Conservation (phyloP, 805 yeast species). For the Myxozyma udenii region DNA sequence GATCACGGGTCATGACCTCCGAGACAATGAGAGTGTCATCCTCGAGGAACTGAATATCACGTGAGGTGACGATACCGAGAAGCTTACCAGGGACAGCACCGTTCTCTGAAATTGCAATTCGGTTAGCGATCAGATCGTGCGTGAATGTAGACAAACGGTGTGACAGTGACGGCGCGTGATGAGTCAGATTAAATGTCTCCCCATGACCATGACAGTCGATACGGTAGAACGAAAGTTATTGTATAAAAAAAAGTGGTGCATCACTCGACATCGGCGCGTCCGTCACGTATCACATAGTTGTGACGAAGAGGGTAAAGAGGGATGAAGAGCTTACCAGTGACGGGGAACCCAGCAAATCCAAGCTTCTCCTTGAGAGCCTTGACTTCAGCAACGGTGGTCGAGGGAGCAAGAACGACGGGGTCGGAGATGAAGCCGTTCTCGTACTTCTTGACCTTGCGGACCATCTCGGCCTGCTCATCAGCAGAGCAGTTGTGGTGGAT, state of each 20-base stretch:
- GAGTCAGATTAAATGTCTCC: slow-evolving; percentile 24
- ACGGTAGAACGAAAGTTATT: slow-evolving; percentile 99
- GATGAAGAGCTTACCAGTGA: slow-evolving; percentile 76
- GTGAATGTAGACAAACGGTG: neutral
- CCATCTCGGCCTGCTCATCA: slow-evolving; percentile 99
- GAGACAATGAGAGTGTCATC: slow-evolving; percentile 58
- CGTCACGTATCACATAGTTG: slow-evolving; percentile 1
- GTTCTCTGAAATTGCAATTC: slow-evolving; percentile 51
- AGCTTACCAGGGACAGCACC: slow-evolving; percentile 87
- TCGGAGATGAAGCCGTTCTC: slow-evolving; percentile 97
- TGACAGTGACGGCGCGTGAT: neutral
- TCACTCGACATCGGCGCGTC: slow-evolving; percentile 17
- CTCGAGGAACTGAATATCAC: slow-evolving; percentile 95
- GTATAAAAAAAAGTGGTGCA: slow-evolving; percentile 34
- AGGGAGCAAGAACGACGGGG: slow-evolving; percentile 82
- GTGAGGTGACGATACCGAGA: slow-evolving; percentile 91
- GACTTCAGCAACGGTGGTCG: slow-evolving; percentile 74
- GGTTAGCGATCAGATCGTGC: slow-evolving; percentile 21
- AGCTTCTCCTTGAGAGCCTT: slow-evolving; percentile 62
- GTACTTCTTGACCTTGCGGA: slow-evolving; percentile 88
- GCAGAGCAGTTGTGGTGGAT: slow-evolving; percentile 95
- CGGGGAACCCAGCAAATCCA: slow-evolving; percentile 98
- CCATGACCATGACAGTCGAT: slow-evolving; percentile 35
- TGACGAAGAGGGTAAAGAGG: slow-evolving; percentile 2
- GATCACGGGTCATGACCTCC: slow-evolving; percentile 85